Percentiles rank a stretch among this genome's conserved stretches.
Evolutionary conservation across 2,329 filamentous ascomycete genomes (phyloP).

Genomic region (Monilinia vaccinii-corymbosi): DNA sequence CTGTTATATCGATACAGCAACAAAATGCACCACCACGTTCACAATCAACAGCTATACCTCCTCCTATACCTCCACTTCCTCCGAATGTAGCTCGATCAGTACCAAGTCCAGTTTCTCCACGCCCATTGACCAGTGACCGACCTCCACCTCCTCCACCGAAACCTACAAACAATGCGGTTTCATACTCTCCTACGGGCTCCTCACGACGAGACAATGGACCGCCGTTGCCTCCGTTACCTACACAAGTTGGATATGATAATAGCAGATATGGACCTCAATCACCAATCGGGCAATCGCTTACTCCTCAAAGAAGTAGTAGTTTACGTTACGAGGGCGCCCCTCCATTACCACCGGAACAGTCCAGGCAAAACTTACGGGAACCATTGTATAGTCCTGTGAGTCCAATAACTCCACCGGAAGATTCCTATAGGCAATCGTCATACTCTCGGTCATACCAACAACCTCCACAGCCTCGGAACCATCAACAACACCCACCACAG

Average conservation of each 20-base stretch:
- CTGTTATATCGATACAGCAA: slow-evolving; percentile 67
- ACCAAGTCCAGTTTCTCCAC: slow-evolving; percentile 29
- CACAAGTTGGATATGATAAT: slow-evolving; percentile 15
- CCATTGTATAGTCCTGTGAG: slow-evolving; percentile 23
- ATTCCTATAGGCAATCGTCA: slow-evolving; percentile 15
- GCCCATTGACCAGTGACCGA: slow-evolving; percentile 27
- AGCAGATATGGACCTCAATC: slow-evolving; percentile 18
- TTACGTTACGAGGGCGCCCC: slow-evolving; percentile 25
- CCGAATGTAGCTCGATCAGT: slow-evolving; percentile 47
- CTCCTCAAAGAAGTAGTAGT: slow-evolving; percentile 28
- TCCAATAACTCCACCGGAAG: slow-evolving; percentile 21
- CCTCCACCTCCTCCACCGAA: slow-evolving; percentile 29
- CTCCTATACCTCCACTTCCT: slow-evolving; percentile 64
- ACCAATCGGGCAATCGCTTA: slow-evolving; percentile 16
- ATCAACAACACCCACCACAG: slow-evolving; percentile 10
- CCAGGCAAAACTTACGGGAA: slow-evolving; percentile 16
- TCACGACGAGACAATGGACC: slow-evolving; percentile 24
- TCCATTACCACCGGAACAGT: slow-evolving; percentile 27
- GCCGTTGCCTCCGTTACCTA: slow-evolving; percentile 29
- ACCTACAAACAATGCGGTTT: slow-evolving; percentile 16
- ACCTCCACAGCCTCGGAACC: slow-evolving; percentile 13
- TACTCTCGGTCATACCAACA: slow-evolving; percentile 21
- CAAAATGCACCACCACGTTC: slow-evolving; percentile 34
- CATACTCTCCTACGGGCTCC: slow-evolving; percentile 13
- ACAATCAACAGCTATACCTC: slow-evolving; percentile 39